Conservation (phyloP, 2,329 filamentous ascomycete genomes). For the Penicillium sp. region DNA sequence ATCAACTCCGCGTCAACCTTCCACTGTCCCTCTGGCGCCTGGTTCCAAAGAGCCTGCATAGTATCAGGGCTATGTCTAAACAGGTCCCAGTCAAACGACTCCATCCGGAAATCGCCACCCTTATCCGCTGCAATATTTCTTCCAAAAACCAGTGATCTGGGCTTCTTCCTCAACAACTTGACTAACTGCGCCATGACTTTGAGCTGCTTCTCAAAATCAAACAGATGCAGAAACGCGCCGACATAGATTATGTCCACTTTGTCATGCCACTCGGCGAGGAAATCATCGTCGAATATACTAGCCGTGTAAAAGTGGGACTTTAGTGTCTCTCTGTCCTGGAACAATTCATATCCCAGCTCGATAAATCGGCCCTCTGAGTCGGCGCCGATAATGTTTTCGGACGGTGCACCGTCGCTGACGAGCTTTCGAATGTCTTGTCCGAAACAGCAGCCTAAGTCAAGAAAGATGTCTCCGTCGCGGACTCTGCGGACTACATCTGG, state of each 20-base stretch:
- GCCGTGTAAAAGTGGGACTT: constrained; percentile 43
- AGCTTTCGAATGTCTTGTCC: constrained; percentile 42
- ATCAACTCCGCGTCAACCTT: neutral
- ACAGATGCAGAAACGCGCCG: constrained; percentile 10
- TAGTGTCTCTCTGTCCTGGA: constrained; percentile 56
- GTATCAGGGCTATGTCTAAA: neutral
- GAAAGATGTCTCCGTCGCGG: constrained; percentile 27
- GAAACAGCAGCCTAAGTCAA: constrained; percentile 56
- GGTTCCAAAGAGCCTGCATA: neutral
- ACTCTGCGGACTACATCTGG: constrained; percentile 8
- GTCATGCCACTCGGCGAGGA: neutral
- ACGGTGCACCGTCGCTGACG: constrained; percentile 50
- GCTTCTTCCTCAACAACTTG: neutral
- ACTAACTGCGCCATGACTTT: neutral
- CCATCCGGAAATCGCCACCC: neutral
- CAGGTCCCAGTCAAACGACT: neutral
- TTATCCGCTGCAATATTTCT: neutral
- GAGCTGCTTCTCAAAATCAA: neutral
- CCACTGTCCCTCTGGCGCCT: neutral
- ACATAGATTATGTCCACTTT: constrained; percentile 11
- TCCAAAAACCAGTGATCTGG: neutral
- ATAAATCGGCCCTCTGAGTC: constrained; percentile 53
- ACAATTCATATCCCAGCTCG: constrained; percentile 62
- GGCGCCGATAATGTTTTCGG: constrained; percentile 48
- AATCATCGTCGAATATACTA: constrained; percentile 1